Base-by-base conservation (phyloP, 1,139 yeast genomes). In the Yamadazyma friedrichii region DNA sequence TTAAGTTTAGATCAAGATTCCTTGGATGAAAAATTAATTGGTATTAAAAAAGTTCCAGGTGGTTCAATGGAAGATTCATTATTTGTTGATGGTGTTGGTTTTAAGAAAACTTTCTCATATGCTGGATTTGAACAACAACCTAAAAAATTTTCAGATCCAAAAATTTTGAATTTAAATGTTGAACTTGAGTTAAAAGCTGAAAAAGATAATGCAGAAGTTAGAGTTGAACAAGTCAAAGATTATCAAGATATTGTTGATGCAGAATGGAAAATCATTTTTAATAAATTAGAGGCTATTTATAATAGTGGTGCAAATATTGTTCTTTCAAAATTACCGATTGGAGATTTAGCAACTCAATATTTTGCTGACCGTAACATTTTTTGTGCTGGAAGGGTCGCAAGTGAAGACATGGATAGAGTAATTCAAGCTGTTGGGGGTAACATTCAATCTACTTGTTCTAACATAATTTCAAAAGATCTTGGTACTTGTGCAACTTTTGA, bases 41-140 rank as follows among this genome's bases (percentile, higher is more conserved):
- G 98, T 45, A 84, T 93, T 57, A 93, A 93, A 64, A 91, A 88
- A 64, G 89, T 93, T 40, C 80, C 96, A 11, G 99, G 99, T 54
- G 99, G 99, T 43, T 86, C 93, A 39, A 85, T 94, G 82, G 96
- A 91, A 63, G 98, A 93, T 54, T 85, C 97, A 11, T 59, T 82
- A 47, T 88, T 88, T 55, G 80, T 93, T 40, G 80, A 87, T 55
- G 99, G 99, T 56, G 98, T 94, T 45, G 98, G 97, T 4, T 93
- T 93, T 68, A 89, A 93, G 58, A 93, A 93, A 70, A 91, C 99
- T 0, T 93, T 93, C 57, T 85, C 97, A 28, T 93, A 93, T 56
- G 98, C 98, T 40, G 98, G 98, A 9, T 93, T 93, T 63, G 99
- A 93, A 65, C 99, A 93, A 70, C 98, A 94, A 65, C 99, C 98